A percentile compares a stretch with the other conserved stretches of the same genome.
These are phyloP conservation scores for Alternaria postmessia DNA, from an alignment of 2,329 filamentous ascomycete genomes.

Conservation along the genomic window DNA sequence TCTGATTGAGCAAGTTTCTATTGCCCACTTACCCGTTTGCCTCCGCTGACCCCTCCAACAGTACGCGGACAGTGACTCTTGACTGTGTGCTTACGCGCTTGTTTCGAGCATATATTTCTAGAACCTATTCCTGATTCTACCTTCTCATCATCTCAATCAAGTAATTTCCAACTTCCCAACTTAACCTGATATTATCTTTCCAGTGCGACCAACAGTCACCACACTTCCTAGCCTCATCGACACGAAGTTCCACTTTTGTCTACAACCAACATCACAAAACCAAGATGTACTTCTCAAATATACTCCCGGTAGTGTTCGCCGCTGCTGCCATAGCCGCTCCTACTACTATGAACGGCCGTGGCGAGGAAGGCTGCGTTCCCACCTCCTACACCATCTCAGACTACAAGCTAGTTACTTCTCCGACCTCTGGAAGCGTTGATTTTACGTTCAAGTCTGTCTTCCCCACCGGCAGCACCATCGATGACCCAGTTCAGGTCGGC, in stretches of 20 bases:
- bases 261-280: neutral
- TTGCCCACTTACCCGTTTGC: neutral
- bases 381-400: constrained; percentile 36
- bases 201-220: neutral
- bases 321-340: constrained; percentile 30
- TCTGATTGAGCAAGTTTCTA: neutral
- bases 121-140: neutral
- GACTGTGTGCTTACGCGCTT: neutral
- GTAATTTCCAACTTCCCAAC: neutral
- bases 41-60: neutral
- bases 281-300: constrained; percentile 19
- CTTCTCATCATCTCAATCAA: neutral
- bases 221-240: neutral
- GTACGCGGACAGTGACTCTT: neutral
- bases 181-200: neutral
- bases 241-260: neutral
- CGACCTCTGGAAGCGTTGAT: constrained; percentile 24
- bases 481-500: constrained; percentile 28
- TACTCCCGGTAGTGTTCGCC: constrained; percentile 26
- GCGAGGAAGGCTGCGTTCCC: constrained; percentile 30
- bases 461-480: constrained; percentile 15
- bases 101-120: neutral
- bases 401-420: constrained; percentile 28
- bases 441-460: constrained; percentile 39
- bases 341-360: constrained; percentile 15